These are phyloP conservation scores for Dorcoceras hygrometricum DNA, from an alignment of 257 asterid genomes.

Conservation along the genomic window DNA sequence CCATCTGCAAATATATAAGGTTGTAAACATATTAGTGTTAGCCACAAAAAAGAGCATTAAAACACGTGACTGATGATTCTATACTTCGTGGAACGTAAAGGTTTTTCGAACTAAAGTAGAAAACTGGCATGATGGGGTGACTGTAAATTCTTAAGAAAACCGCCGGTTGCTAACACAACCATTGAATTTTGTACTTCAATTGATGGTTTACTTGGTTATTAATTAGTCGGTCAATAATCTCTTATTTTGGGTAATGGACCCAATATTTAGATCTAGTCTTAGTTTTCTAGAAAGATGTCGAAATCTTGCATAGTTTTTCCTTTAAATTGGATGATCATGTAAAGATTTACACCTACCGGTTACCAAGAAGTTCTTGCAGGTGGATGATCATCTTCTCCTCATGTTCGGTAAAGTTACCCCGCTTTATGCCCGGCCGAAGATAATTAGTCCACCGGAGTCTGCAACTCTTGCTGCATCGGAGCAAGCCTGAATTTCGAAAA, in stretches of 20 bases:
- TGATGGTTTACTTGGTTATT: neutral
- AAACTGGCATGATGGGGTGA: too few relatives aligned
- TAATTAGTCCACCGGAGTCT: slow-evolving; percentile 93
- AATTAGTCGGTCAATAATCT: neutral
- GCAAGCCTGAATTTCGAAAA: slow-evolving; percentile 50
- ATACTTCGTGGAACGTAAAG: too few relatives aligned
- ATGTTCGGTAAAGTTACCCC: slow-evolving; percentile 69
- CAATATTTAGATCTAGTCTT: slow-evolving; percentile 26
- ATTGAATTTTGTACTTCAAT: too few relatives aligned
- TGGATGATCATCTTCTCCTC: slow-evolving; percentile 86
- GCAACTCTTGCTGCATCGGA: slow-evolving; percentile 92
- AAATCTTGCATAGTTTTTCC: neutral
- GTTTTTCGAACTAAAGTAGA: too few relatives aligned
- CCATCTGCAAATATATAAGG: slow-evolving; percentile 52
- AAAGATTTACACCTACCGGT: slow-evolving; percentile 42
- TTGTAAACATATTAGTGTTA: neutral
- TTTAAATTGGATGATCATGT: neutral
- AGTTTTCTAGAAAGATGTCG: neutral
- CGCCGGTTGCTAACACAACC: too few relatives aligned
- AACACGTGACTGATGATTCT: too few relatives aligned
- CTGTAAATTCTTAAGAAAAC: too few relatives aligned
- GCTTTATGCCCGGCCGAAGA: slow-evolving; percentile 88
- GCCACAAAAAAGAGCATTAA: neutral
- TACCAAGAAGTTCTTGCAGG: slow-evolving; percentile 92
- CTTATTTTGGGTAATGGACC: neutral